Evolutionary conservation across 495 filamentous ascomycete species (phyloP), one percentile per base, ranked within the genome.

Genomic region (Hyaloscypha variabilis): DNA sequence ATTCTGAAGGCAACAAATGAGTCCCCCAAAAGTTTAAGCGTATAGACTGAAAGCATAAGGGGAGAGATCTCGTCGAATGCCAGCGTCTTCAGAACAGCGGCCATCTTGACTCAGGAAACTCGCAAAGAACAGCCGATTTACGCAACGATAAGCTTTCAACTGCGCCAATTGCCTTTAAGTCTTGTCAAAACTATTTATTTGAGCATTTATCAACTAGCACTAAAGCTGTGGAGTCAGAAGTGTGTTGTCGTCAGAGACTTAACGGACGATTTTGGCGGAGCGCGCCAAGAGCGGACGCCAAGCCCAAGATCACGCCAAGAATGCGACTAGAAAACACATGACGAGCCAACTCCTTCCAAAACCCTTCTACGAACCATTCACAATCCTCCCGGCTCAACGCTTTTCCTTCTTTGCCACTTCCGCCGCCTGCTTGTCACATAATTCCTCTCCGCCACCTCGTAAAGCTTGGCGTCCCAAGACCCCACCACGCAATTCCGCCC

Each of bases 371-470:
- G 19, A 46, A 17, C 39, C 39, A 46, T 17, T 46, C 39, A 46
- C 39, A 46, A 11, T 3, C 3, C 39, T 17, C 39, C 6, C 39
- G 10, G 39, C 0, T 46, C 11, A 14, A 46, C 39, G 3, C 6
- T 19, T 46, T 46, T 46, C 6, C 39, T 46, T 1, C 39, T 46
- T 58, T 31, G 54, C 54, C 54, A 58, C 54, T 2, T 34, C 54
- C 54, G 26, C 54, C 29, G 2, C 26, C 28, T 8, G 25, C 54
- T 58, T 58, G 34, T 58, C 29, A 10, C 6, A 23, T 8, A 17
- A 29, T 58, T 58, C 54, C 54, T 58, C 54, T 34, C 54, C 29
- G 54, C 54, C 39, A 4, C 39, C 39, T 17, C 39, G 13, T 11
- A 17, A 46, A 14, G 1, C 51, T 58, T 28, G 26, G 54, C 19